Base-by-base conservation (phyloP, 305 asterid species). In the Fraxinus angustifolia region DNA sequence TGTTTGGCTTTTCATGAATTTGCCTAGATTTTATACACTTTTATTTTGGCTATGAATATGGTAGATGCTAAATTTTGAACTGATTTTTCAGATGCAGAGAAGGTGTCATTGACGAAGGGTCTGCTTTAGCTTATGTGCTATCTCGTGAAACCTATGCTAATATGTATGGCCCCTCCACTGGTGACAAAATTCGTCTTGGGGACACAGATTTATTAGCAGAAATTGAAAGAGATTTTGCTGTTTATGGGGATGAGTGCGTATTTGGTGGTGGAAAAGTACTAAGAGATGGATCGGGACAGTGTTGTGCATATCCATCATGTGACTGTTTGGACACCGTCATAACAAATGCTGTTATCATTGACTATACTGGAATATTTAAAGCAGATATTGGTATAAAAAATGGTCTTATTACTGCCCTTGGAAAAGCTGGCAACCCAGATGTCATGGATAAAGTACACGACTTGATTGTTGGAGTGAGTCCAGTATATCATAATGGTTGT, bases 221-320 rank as follows among this genome's bases (percentile, higher is more conserved):
- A 88, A 88, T 95, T 48, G 98, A 93, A 85, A 90, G 85, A 48
- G 97, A 95, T 87, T 91, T 31, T 86, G 73, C 93, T 78, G 82
- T 85, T 79, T 92, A 91, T 78, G 99, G 97, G 26, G 99, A 95
- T 83, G 99, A 95, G 86, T 91, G 98, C 85, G 93, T 95, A 78
- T 95, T 95, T 84, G 99, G 99, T 50, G 99, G 99, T 82, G 98
- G 98, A 85, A 93, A 95, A 83, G 97, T 92, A 80, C 79, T 95
- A 76, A 89, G 99, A 70, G 97, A 95, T 75, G 98, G 99, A 86
- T 90, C 89, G 97, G 99, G 99, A 40, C 98, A 95, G 84, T 94
- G 94, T 23, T 86, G 90, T 88, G 98, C 97, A 84, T 91, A 89
- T 88, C 58, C 79, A 53, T 82, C 92, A 38, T 38, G 42, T 79